A percentile compares a stretch with the other conserved stretches of the same genome.
Conservation (phyloP, 306 rosid genomes). For the Quercus bicolor region DNA sequence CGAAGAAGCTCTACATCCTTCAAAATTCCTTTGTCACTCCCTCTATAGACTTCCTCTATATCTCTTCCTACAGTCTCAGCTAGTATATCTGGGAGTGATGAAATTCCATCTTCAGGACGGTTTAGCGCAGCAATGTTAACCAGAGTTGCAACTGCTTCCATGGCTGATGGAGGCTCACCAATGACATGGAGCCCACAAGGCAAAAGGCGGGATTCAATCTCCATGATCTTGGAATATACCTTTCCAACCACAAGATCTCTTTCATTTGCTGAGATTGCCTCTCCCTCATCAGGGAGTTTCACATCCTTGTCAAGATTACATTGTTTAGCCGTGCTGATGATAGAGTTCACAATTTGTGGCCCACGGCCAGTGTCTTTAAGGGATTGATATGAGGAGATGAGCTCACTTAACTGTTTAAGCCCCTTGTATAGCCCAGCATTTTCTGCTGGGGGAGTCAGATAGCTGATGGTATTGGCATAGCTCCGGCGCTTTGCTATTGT, state of each 20-base stretch:
- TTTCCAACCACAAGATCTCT: slow-evolving; percentile 90
- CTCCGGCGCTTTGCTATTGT: slow-evolving; percentile 98
- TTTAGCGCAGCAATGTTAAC: slow-evolving; percentile 94
- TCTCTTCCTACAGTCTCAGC: slow-evolving; percentile 86
- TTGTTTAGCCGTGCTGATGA: slow-evolving; percentile 90
- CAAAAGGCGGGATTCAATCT: slow-evolving; percentile 89
- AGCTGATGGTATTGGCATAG: slow-evolving; percentile 96
- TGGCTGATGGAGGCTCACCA: slow-evolving; percentile 97
- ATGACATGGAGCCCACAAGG: slow-evolving; percentile 97
- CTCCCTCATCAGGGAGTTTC: slow-evolving; percentile 77
- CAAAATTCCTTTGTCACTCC: slow-evolving; percentile 76
- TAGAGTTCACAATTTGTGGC: slow-evolving; percentile 94
- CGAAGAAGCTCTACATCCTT: slow-evolving; percentile 96
- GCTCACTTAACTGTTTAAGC: slow-evolving; percentile 94
- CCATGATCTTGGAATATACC: slow-evolving; percentile 95
- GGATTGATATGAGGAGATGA: slow-evolving; percentile 90
- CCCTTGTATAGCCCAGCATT: slow-evolving; percentile 99
- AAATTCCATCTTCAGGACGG: slow-evolving; percentile 85
- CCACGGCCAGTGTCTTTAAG: slow-evolving; percentile 97
- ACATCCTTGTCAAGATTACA: slow-evolving; percentile 99
- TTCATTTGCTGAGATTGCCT: slow-evolving; percentile 75
- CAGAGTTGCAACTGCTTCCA: slow-evolving; percentile 97
- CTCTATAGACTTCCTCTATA: slow-evolving; percentile 80
- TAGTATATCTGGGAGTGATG: slow-evolving; percentile 71
- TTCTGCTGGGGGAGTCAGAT: slow-evolving; percentile 98